phyloP scores from a whole-genome alignment of 2,329 filamentous ascomycete genomes.

The Fusarium illudens region DNA sequence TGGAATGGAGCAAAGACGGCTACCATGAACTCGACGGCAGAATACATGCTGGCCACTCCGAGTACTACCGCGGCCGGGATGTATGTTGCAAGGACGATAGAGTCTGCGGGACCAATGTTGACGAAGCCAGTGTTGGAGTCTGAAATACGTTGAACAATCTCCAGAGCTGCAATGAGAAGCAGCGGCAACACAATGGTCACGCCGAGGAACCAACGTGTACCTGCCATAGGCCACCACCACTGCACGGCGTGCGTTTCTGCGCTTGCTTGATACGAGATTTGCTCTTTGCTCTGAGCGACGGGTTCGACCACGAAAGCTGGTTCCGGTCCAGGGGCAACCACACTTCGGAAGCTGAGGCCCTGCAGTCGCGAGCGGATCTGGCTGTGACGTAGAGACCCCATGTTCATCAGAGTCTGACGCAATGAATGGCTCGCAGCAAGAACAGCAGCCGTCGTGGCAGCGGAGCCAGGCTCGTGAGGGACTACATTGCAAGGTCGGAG shows the following conservation, averaged over 20 bases:
- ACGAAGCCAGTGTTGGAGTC: slow-evolving; percentile 41
- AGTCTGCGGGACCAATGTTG: slow-evolving; percentile 13
- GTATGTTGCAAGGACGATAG: slow-evolving; percentile 43
- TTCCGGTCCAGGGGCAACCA: slow-evolving; percentile 2
- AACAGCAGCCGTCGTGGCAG: slow-evolving; percentile 18
- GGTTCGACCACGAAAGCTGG: slow-evolving; percentile 21
- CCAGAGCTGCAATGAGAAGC: slow-evolving; percentile 29
- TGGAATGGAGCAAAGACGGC: slow-evolving; percentile 38
- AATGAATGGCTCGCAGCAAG: slow-evolving; percentile 20
- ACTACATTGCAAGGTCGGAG: slow-evolving; percentile 20
- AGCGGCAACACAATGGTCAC: slow-evolving; percentile 37
- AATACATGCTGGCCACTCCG: slow-evolving; percentile 35
- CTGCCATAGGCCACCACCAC: slow-evolving; percentile 39
- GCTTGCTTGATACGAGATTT: neutral
- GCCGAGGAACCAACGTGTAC: slow-evolving; percentile 35
- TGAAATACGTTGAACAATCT: slow-evolving; percentile 36
- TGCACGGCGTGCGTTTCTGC: slow-evolving; percentile 3
- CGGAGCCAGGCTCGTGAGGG: slow-evolving; percentile 22
- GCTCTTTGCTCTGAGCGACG: slow-evolving; percentile 12
- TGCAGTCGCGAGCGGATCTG: slow-evolving; percentile 22
- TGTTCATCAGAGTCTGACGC: slow-evolving; percentile 15
- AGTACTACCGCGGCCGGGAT: slow-evolving; percentile 35
- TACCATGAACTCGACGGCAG: slow-evolving; percentile 30
- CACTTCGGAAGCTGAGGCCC: slow-evolving; percentile 15
- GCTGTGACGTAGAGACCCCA: slow-evolving; percentile 11